Evolutionary conservation across 2,329 filamentous ascomycete species (phyloP), one percentile per base, ranked within the genome.

Genomic region (Epichloe sylvatica): DNA sequence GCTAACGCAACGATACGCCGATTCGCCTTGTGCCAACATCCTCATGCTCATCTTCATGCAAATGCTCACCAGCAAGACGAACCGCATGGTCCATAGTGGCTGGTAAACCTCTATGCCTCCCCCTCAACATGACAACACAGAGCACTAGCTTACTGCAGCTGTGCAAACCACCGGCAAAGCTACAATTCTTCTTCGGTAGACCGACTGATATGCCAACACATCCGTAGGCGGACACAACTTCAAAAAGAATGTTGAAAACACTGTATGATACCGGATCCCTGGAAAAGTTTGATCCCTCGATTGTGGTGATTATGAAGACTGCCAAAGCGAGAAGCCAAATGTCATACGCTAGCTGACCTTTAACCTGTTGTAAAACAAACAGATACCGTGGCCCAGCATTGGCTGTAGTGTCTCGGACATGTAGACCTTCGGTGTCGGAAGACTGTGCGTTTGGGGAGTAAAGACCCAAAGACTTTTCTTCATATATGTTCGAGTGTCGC

Each of bases 301-400:
- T 77, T 38, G 77, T 72, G 48, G 72, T 70, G 49, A 84, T 80
- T 34, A 79, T 61, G 46, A 83, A 69, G 12, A 81, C 71, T 2
- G 78, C 76, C 0, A 83, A 62, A 3, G 78, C 73, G 13, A 84
- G 75, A 67, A 74, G 79, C 80, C 81, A 84, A 15, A 84, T 67
- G 57, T 84, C 81, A 60, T 84, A 78, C 33, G 78, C 76, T 2
- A 84, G 70, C 60, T 84, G 81, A 5, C 74, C 74, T n/a, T 77
- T 74, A 21, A 83, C 67, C 58, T 84, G 79, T 53, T 76, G 70
- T 39, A 70, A 68, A 13, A 78, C 65, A 48, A 77, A 76, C 35
- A 38, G 17, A n/a, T 19, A n/a, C 15, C 13, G 15, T 6, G 12
- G 17, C 35, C 9, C 39, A 17, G 11, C 4, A 41, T 17, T 23